Base-by-base conservation (phyloP, 164 flowering plant genomes). In the Warburgia ugandensis region DNA sequence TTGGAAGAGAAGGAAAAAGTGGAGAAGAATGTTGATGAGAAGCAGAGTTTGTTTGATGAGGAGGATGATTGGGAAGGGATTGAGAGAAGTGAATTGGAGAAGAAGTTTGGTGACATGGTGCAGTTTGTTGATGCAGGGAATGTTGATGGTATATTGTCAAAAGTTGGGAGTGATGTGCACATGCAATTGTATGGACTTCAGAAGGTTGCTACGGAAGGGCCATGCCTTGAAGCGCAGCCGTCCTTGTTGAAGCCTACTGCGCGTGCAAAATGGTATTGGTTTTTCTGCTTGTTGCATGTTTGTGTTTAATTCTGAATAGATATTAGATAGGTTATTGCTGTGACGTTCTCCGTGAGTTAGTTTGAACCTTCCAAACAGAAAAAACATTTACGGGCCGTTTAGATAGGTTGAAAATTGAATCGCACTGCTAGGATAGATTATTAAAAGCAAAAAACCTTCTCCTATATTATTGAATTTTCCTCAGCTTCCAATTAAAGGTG, bases 11-110 rank as follows among this genome's bases (percentile, higher is more conserved):
- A 25, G 36, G 36, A 9, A 8, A 11, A 9, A 14, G 39, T 13
- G 42, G 35, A 55, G 37, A 42, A n/a, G 55, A n/a, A n/a, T n/a
- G n/a, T n/a, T n/a, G n/a, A 27, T 6, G 66, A 40, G 45, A 33
- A 50, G 43, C 70, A 32, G 48, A 44, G 42, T 21, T 29, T 46
- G 47, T 52, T 63, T 17, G 39, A 39, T 33, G 79, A 68, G 13
- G 89, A 78, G 25, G 92, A 83, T 50, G 97, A 82, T 41, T 90
- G 97, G 95, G 97, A 86, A 47, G 97, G 94, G 50, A 75, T 90
- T 22, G 97, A 91, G 69, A 80, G 77, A 67, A 84, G 73, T 68
- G 85, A 83, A 9, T 42, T 80, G 67, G 84, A 78, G 64, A 68
- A 74, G 50, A 53, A 23, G 5, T 91, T 91, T 52, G 78, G 51